Percentiles rank a stretch among this genome's conserved stretches.
phyloP scores from a whole-genome alignment of 805 yeast species.

The Yamadazyma paraphyllophila region DNA sequence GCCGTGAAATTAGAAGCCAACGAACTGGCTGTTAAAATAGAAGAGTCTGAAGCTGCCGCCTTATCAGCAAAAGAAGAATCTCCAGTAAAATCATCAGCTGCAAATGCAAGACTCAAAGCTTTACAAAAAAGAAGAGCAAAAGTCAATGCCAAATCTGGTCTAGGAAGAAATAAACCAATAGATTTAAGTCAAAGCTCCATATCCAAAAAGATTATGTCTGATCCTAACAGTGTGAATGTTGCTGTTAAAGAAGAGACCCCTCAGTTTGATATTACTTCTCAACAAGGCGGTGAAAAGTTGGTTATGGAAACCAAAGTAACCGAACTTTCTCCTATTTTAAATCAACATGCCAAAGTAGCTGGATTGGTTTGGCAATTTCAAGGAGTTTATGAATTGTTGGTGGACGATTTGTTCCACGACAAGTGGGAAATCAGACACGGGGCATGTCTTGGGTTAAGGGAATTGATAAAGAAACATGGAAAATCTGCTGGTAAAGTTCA shows the following conservation, averaged over 20 bases:
- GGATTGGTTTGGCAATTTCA: conserved; percentile 92
- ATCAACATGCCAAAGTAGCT: conserved; percentile 67
- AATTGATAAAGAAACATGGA: conserved; percentile 79
- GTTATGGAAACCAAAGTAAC: conserved; percentile 77
- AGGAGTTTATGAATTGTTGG: conserved; percentile 80
- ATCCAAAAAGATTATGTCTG: conserved; percentile 50
- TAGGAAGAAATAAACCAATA: conserved; percentile 48
- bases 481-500: conserved; percentile 77
- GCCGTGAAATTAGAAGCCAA: neutral
- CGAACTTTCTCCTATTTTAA: conserved; percentile 63
- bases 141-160: conserved; percentile 55
- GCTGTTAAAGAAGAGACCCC: conserved; percentile 22
- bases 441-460: conserved; percentile 88
- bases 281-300: conserved; percentile 74
- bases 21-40: neutral
- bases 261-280: conserved; percentile 67
- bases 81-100: conserved; percentile 12
- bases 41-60: neutral
- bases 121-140: conserved; percentile 92
- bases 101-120: conserved; percentile 82
- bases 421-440: conserved; percentile 97
- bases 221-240: conserved; percentile 10
- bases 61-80: conserved; percentile 10
- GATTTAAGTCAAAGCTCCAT: conserved; percentile 73
- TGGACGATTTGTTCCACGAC: conserved; percentile 78